phyloP scores from a whole-genome alignment of 441 rosid species.

The Metrosideros polymorpha region DNA sequence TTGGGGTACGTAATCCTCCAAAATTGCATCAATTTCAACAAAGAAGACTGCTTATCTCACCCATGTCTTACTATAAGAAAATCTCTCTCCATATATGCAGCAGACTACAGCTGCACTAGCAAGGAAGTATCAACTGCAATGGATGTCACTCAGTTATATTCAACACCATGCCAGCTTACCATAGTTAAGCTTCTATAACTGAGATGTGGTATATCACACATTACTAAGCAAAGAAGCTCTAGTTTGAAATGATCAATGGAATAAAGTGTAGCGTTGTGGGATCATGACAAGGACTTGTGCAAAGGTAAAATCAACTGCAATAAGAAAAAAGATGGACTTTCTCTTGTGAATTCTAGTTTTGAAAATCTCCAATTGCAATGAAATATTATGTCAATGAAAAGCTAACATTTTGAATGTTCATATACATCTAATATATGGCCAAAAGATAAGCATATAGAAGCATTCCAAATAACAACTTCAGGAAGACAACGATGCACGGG shows the following conservation, averaged over 20 bases:
- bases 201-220: slow-evolving; percentile 26
- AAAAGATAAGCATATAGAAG: neutral
- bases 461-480: neutral
- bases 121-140: slow-evolving; percentile 14
- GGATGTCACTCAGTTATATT: slow-evolving; percentile 12
- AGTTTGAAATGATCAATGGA: slow-evolving; percentile 20
- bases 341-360: neutral
- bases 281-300: neutral
- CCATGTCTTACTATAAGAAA: slow-evolving; percentile 10
- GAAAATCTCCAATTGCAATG: neutral
- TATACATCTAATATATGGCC: neutral
- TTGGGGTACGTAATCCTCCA: slow-evolving; percentile 36
- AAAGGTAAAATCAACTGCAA: neutral
- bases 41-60: neutral
- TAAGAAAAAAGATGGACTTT: neutral
- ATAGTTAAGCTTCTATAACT: slow-evolving; percentile 21
- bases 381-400: neutral
- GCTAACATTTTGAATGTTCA: neutral
- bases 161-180: slow-evolving; percentile 7
- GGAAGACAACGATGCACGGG: neutral
- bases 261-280: neutral
- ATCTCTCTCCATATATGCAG: slow-evolving; percentile 24
- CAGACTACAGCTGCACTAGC: slow-evolving; percentile 57
- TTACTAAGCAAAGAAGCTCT: slow-evolving; percentile 13
- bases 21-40: neutral